These are phyloP conservation scores for Lentinus tigrinus DNA, from an alignment of 768 basidiomycete genomes.

Conservation along the genomic window DNA sequence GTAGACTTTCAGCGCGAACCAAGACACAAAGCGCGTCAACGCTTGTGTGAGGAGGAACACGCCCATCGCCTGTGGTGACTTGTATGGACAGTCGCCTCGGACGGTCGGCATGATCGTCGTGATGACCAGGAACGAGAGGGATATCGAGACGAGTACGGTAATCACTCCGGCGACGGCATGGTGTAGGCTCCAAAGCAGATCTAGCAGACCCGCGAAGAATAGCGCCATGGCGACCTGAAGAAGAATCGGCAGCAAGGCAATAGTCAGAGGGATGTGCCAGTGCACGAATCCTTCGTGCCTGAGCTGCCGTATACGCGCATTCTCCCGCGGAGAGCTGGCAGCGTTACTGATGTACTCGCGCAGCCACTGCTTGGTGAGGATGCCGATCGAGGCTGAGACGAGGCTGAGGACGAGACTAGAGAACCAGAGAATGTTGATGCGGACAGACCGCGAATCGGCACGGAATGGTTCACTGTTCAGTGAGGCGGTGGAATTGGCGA, in stretches of 20 bases:
- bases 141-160: conserved; percentile 8
- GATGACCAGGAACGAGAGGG: conserved; percentile 14
- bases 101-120: conserved; percentile 21
- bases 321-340: conserved; percentile 20
- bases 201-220: conserved; percentile 23
- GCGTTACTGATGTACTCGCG: conserved; percentile 17
- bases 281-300: conserved; percentile 19
- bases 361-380: conserved; percentile 27
- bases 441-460: conserved; percentile 6
- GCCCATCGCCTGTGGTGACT: conserved; percentile 18
- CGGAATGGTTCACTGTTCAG: conserved; percentile 5
- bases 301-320: conserved; percentile 20
- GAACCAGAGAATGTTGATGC: conserved; percentile 24
- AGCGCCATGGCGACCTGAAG: conserved; percentile 20
- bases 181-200: conserved; percentile 19
- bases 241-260: conserved; percentile 15
- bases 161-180: conserved; percentile 13
- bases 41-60: conserved; percentile 5
- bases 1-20: conserved; percentile 1
- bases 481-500: conserved; percentile 10
- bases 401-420: conserved; percentile 25
- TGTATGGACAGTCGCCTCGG: conserved; percentile 17
- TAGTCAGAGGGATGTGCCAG: conserved; percentile 22
- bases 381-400: conserved; percentile 20
- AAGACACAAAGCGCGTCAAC: background rate